phyloP scores from a whole-genome alignment of 2,329 filamentous ascomycete genomes.

The Pseudogymnoascus sp. region DNA sequence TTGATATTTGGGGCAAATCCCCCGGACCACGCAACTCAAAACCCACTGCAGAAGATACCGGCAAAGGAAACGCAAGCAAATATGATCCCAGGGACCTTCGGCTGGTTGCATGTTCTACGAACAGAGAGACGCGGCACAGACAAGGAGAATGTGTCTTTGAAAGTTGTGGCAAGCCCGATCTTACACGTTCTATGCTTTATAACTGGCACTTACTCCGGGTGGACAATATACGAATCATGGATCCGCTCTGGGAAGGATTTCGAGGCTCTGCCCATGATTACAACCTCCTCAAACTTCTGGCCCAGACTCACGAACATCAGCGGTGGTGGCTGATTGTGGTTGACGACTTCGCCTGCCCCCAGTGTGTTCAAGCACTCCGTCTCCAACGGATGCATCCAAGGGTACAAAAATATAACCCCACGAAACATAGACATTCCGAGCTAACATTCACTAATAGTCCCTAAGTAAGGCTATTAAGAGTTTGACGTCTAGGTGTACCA shows the following conservation, averaged over 20 bases:
- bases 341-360: slow-evolving; percentile 5
- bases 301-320: not conserved
- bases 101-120: not conserved
- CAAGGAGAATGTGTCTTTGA: not conserved
- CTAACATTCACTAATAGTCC: not conserved
- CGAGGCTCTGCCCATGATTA: not conserved
- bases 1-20: not conserved
- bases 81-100: not conserved
- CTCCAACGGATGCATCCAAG: not conserved
- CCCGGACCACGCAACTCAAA: not conserved
- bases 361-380: not conserved
- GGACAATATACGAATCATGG: slow-evolving; percentile 4
- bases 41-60: not conserved
- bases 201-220: slow-evolving; percentile 2
- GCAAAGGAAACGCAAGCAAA: not conserved
- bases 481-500: not conserved
- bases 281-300: slow-evolving; percentile 2
- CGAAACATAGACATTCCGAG: not conserved
- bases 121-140: not conserved
- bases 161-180: not conserved
- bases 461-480: not conserved
- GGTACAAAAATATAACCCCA: not conserved
- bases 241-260: not conserved
- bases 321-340: slow-evolving; percentile 1
- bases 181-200: slow-evolving; percentile 3